Evolutionary conservation across 768 basidiomycete genomes (phyloP), one percentile per base, ranked within the genome.

Genomic region (Suillus placidus): DNA sequence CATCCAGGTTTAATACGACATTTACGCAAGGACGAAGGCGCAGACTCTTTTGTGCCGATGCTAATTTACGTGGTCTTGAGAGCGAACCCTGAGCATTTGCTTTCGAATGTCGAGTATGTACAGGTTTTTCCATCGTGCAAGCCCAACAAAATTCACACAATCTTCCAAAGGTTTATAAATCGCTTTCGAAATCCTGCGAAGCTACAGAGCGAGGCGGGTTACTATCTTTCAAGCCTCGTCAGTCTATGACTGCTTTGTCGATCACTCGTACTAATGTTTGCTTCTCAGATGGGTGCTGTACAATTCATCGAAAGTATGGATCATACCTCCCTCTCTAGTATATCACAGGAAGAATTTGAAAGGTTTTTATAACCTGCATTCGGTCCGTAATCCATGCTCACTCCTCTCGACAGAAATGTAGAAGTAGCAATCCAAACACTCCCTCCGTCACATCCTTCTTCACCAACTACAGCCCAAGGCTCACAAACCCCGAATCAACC

Each of bases 231-330:
- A 0, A 97, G 94, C 79, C 83, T 99, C 62, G 96, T 95, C 70
- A 71, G 90, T 77, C 42, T 16, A 51, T 40, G 0, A 40, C 32
- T 67, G 0, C 32, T 4, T 30, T 9, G 8, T 37, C 5, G 9
- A 23, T 66, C 5, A 13, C 61, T 16, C 23, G 12, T 51, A 52
- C 60, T 62, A 26, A 20, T 60, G 32, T 13, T 40, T 62, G 23
- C 37, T 8, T 6, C 9, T 13, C 67, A 98, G 95, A 96, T 92
- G 87, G 97, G 95, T 4, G 95, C 97, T 2, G 93, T 99, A 42
- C 93, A 94, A 1, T 99, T 98, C 75, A 95, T 99, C 67, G 97
- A 99, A 78, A 93, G 95, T 0, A 95, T 99, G 94, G 97, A 99
- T 74, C 93, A 96, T 65, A 91, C 94, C 0, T 92, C 93, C 9